Base-by-base conservation (phyloP, 73 alveolate genomes). In the Uronychia setigera region DNA sequence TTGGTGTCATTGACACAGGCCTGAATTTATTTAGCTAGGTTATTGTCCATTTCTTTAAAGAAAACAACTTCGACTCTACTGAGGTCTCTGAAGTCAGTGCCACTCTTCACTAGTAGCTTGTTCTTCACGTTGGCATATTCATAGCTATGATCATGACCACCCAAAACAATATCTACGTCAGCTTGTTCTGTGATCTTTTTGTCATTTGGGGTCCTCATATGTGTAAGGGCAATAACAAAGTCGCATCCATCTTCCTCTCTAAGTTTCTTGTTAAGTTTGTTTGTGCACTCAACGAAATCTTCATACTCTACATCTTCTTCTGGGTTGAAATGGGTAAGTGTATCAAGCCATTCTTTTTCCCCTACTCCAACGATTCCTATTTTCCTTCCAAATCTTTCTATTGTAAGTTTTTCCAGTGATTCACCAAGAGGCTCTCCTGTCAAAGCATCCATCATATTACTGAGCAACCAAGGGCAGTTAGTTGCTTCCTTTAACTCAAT, bases 151-250 rank as follows among this genome's bases (percentile, higher is more conserved):
- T 89, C 95, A 28, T 89, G 95, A 29, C 95, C 95, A 0, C 92
- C 95, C 33, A 89, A 34, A 31, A 89, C 81, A 33, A 89, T 14
- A 85, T 89, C 95, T 75, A 89, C 85, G 78, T 84, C 92, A 30
- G 77, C 95, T 74, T 76, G 83, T 59, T 84, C 76, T 1, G 90
- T 87, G 1, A 90, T 77, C 35, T 60, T 74, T 31, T 83, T 80
- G 77, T 90, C 95, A 58, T 87, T 90, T 34, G 90, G 95, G 29
- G 86, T 87, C 0, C 95, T 84, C 95, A 90, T 90, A 76, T 90
- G 95, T 34, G 95, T 85, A 57, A 90, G 30, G 29, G 93, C 95
- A 29, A 90, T 85, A 67, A 90, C 78, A 30, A 90, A 76, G 58
- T 90, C 95, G 30, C 83, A 81, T 28, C 91, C 95, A 75, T 57